phyloP scores from a whole-genome alignment of 192 early-diverging fungal species.

The Coemansia sp. region DNA sequence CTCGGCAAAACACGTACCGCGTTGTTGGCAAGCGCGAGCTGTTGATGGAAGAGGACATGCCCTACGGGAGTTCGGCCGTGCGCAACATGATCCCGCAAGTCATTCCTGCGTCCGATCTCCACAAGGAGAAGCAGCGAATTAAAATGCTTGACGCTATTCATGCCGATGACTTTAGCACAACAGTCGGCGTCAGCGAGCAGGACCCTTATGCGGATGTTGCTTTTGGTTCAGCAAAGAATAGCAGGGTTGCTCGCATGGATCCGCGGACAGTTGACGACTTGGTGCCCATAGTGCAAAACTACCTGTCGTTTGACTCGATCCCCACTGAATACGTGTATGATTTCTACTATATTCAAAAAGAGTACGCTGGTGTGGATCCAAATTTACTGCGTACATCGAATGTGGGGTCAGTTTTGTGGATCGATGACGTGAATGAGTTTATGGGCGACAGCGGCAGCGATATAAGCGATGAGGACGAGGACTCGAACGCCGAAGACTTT shows the following conservation, averaged over 20 bases:
- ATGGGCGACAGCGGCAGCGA: conserved; percentile 37
- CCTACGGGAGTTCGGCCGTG: not conserved
- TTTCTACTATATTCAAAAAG: conserved; percentile 66
- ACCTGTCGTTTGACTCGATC: conserved; percentile 47
- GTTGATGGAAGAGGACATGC: conserved; percentile 1
- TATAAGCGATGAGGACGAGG: conserved; percentile 55
- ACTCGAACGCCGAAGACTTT: conserved; percentile 74
- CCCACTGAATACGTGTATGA: conserved; percentile 72
- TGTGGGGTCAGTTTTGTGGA: conserved; percentile 51
- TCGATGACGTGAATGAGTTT: conserved; percentile 52
- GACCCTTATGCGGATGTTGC: conserved; percentile 24
- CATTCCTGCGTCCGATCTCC: conserved; percentile 25
- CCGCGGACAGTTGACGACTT: conserved; percentile 60
- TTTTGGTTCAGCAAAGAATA: conserved; percentile 6
- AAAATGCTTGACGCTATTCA: conserved; percentile 69
- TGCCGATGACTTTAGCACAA: conserved; percentile 44
- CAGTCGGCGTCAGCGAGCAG: not conserved
- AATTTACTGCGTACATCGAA: conserved; percentile 3
- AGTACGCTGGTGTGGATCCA: not conserved
- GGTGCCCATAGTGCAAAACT: conserved; percentile 69
- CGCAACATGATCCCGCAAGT: conserved; percentile 33
- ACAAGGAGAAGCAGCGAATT: conserved; percentile 49
- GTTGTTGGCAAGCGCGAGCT: conserved; percentile 28
- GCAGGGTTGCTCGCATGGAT: conserved; percentile 3
- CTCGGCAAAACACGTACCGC: conserved; percentile 20